Evolutionary conservation across 176 grass and related monocot species (phyloP), one percentile per base, ranked within the genome.

Genomic region (Juncus effusus): DNA sequence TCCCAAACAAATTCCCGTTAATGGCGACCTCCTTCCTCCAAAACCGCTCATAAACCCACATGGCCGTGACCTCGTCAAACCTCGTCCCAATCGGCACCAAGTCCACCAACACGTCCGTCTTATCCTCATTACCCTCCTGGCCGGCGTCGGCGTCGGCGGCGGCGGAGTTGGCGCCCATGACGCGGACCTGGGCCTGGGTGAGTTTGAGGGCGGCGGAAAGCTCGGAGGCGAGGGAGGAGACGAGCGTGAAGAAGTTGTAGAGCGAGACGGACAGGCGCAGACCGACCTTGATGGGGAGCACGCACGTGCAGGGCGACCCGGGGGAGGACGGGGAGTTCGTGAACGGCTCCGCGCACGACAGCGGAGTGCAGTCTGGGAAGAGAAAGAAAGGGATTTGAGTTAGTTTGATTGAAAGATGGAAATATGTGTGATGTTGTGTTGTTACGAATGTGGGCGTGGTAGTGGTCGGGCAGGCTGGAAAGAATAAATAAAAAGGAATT

Each of bases 151-250:
- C 77, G 12, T 85, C 80, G 44, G 86, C 85, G 67, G 55, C 74
- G 63, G 89, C 86, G 54, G 89, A 77, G 76, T 99, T 99, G 64
- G 95, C 95, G 57, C 95, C 95, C 95, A 99, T 99, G 64, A 99
- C 65, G 39, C 83, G 95, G 42, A 99, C 89, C 82, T 99, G 89
- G 76, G 61, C 82, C 64, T 90, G 95, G 38, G 90, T 82, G 80
- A 99, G 84, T 63, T 77, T 49, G 75, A 89, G 76, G 65, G 88
- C 89, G 73, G 75, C 84, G 67, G 95, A 81, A 63, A 94, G 86
- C 80, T 99, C 81, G 82, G 82, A 78, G 36, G 95, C 75, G 74
- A 99, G 81, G 16, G 89, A 78, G 8, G 83, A 68, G 28, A 99
- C 95, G 58, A 90, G 72, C 67, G 83, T 71, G 80, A 99, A 99